A percentile compares a stretch with the other conserved stretches of the same genome.
Conservation (phyloP, 2,329 filamentous ascomycete species). For the Penicillium aurantiogriseum region DNA sequence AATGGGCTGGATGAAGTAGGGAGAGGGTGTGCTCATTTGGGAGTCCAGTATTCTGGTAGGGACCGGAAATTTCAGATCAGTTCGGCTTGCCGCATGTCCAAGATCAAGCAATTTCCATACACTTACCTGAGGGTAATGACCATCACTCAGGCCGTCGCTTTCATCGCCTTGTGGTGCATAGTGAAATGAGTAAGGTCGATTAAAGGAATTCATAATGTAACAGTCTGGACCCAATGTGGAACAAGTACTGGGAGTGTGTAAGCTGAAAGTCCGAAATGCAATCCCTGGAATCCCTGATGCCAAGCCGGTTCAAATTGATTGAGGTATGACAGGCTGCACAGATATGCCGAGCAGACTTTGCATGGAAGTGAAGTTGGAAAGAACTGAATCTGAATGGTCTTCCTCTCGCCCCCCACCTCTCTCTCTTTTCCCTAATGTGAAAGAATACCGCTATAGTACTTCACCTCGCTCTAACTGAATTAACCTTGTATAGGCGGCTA, state of each 20-base stretch:
- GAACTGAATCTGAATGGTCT: not conserved
- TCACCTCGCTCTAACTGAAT: not conserved
- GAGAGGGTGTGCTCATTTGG: not conserved
- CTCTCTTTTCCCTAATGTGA: too few species aligned
- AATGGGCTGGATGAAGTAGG: not conserved
- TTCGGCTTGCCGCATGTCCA: conserved; percentile 6
- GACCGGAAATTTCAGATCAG: not conserved
- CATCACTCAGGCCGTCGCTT: not conserved
- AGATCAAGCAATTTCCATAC: conserved; percentile 3
- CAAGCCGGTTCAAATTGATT: conserved; percentile 7
- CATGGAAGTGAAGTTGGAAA: not conserved
- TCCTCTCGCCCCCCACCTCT: too few species aligned
- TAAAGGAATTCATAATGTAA: not conserved
- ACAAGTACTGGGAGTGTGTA: not conserved
- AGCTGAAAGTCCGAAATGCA: conserved; percentile 1
- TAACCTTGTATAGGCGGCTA: not conserved
- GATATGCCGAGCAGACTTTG: not conserved
- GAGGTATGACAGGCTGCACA: conserved; percentile 5
- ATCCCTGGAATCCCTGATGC: not conserved
- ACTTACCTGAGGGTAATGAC: conserved; percentile 1
- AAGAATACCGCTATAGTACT: not conserved
- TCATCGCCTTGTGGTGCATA: not conserved
- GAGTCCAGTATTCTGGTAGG: not conserved
- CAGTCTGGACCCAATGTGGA: not conserved
- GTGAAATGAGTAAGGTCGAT: not conserved